Base-by-base conservation (phyloP, 805 yeast genomes). In the Wickerhamomyces xylosicus region DNA sequence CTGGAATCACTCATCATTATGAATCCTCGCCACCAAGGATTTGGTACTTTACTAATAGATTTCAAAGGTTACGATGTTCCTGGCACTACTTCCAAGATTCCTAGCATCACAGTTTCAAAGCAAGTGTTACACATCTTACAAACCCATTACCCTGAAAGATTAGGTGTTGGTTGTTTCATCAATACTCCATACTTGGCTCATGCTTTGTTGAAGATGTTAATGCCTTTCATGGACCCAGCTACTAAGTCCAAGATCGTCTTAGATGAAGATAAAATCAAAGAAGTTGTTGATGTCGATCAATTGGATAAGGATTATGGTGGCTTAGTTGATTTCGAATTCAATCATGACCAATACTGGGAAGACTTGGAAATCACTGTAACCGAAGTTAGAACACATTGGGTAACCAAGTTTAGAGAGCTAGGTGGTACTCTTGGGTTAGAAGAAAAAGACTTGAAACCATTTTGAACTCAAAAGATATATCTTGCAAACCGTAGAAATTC, bases 11-110 rank as follows among this genome's bases (percentile, higher is more conserved):
- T 82, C 22, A 89, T 90, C 41, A 94, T 86, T 58, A 81, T 75
- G 58, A 89, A 90, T 96, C 95, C 96, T 1, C 71, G 85, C 0
- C 97, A 96, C 13, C 97, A 90, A 61, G 97, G 87, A 56, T 80
- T 90, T 13, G 64, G 90, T 39, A 95, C 97, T 1, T 63, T 90
- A 40, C 64, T 92, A 46, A 89, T 92, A 45, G 97, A 90, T 61
- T 89, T 89, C 63, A 85, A 89, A 61, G 77, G 83, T 11, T 77
- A 85, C 42, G 52, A 61, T 10, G 69, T 63, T 41, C 67, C 37
- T 25, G 48, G 44, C 9, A 47, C 67, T 67, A 43, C 49, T 22
- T 72, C 81, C 41, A 85, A 81, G 55, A 72, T 85, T 37, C 97
- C 97, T 9, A 84, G 95, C 1, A 66, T 89, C 31, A 71, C 83